Evolutionary conservation across 306 rosid genomes (phyloP).

Genomic region (Arachis stenosperma): DNA sequence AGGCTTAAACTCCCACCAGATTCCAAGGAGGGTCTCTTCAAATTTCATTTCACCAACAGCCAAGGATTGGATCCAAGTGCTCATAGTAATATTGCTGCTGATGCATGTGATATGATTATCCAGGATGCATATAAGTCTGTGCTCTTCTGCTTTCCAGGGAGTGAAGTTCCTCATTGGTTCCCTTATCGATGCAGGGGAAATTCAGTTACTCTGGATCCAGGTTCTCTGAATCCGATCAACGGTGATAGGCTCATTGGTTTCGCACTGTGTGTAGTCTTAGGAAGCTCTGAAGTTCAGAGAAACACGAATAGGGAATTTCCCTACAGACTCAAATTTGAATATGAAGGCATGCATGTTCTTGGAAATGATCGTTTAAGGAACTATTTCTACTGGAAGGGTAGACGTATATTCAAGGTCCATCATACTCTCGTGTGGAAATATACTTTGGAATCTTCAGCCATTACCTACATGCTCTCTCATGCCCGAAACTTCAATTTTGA

Average conservation of each 20-base stretch:
- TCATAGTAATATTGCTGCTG: neutral
- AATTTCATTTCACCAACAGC: constrained; percentile 31
- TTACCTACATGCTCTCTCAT: neutral
- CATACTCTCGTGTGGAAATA: constrained; percentile 28
- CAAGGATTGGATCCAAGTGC: constrained; percentile 31
- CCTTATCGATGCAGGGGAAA: constrained; percentile 5
- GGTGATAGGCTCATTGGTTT: constrained; percentile 21
- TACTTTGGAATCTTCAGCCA: neutral
- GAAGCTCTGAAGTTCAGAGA: neutral
- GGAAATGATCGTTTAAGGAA: neutral
- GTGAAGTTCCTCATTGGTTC: constrained; percentile 36
- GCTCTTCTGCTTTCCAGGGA: constrained; percentile 40
- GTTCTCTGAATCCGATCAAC: neutral
- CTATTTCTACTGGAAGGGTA: neutral
- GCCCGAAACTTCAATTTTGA: constrained; percentile 17
- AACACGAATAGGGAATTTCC: neutral
- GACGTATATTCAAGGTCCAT: neutral
- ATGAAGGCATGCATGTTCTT: neutral
- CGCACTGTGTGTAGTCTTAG: neutral
- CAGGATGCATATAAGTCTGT: constrained; percentile 18
- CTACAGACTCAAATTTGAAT: neutral
- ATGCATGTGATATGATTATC: constrained; percentile 15
- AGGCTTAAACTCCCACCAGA: neutral
- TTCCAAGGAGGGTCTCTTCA: constrained; percentile 5
- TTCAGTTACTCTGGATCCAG: neutral